Evolutionary conservation across 352 stramenopile species (phyloP).

Genomic region (Albugo candida): DNA sequence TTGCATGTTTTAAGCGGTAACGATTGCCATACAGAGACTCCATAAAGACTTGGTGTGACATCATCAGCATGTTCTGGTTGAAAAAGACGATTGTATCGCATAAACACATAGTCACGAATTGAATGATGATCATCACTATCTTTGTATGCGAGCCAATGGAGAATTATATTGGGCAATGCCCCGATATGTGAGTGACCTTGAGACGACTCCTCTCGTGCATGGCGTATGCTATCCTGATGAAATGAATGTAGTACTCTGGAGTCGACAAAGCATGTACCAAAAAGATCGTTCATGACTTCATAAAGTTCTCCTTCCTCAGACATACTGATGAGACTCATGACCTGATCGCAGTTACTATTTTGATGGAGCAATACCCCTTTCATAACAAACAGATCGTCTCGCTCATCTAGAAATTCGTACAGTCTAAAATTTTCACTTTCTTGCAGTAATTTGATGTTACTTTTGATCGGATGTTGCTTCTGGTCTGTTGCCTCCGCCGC

Average conservation of each 20-base stretch:
- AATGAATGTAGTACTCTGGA: constrained; percentile 21
- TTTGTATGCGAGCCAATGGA: constrained; percentile 61
- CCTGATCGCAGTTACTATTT: constrained; percentile 43
- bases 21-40: constrained; percentile 44
- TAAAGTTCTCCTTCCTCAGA: constrained; percentile 22
- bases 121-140: constrained; percentile 27
- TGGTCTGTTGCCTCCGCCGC: constrained; percentile 12
- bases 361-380: constrained; percentile 47
- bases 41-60: constrained; percentile 14
- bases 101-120: constrained; percentile 60
- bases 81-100: constrained; percentile 54
- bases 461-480: constrained; percentile 9
- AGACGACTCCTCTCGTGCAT: constrained; percentile 5
- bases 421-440: constrained; percentile 65
- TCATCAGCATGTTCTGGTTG: no score
- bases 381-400: constrained; percentile 32
- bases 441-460: constrained; percentile 26
- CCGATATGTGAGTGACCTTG: no score
- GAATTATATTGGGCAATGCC: no score
- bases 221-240: constrained; percentile 13
- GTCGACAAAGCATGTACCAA: constrained; percentile 30
- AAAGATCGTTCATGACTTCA: constrained; percentile 23
- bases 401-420: constrained; percentile 36
- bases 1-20: constrained; percentile 31
- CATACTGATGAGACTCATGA: constrained; percentile 34